Percentiles rank a stretch among this genome's conserved stretches.
phyloP scores from a whole-genome alignment of 2,329 filamentous ascomycete genomes.

The Trichoderma aggressivum region DNA sequence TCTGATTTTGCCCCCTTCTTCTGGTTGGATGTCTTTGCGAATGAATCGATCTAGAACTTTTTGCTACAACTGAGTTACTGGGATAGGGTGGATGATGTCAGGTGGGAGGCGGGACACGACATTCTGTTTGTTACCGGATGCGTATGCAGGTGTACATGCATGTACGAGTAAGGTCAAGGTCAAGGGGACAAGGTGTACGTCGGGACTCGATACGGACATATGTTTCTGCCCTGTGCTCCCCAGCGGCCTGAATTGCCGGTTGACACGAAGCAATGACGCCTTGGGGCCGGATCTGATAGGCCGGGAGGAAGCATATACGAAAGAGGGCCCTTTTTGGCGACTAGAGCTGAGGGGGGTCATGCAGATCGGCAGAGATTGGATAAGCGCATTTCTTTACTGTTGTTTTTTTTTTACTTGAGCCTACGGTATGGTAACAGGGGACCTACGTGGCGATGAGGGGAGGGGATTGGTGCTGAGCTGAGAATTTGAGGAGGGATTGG shows the following conservation, averaged over 20 bases:
- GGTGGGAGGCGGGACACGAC: background rate
- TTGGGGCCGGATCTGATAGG: background rate
- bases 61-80: background rate
- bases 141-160: background rate
- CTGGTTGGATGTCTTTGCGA: background rate
- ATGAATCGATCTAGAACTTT: background rate
- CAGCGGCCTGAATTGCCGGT: background rate
- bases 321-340: background rate
- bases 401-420: background rate
- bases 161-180: background rate
- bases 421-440: background rate
- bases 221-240: background rate
- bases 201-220: background rate
- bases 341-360: constrained; percentile 4
- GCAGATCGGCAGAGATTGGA: background rate
- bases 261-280: background rate
- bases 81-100: background rate
- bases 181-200: background rate
- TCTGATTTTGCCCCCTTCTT: background rate
- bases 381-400: background rate
- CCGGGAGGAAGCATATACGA: background rate
- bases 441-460: background rate
- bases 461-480: background rate
- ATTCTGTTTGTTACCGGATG: background rate
- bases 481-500: background rate